Evolutionary conservation across 2,329 filamentous ascomycete species (phyloP).

Genomic region (Nakataea oryzae): DNA sequence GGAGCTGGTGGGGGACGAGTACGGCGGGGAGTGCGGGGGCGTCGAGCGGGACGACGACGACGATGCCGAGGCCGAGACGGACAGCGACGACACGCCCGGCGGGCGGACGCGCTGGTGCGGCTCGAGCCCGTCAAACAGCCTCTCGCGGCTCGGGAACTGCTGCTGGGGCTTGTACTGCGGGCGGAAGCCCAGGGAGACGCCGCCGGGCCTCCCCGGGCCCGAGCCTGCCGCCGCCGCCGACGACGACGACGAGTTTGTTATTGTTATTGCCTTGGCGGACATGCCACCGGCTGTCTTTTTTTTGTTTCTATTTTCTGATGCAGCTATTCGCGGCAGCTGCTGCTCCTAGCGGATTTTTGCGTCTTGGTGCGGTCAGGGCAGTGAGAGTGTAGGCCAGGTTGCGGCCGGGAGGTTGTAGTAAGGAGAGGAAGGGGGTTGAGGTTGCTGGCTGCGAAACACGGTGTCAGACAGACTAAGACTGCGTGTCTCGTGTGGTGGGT

Average conservation of each 20-base stretch:
- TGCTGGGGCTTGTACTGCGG: background rate
- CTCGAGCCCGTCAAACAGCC: background rate
- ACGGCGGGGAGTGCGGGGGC: background rate
- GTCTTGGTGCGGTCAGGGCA: background rate
- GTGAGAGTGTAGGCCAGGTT: no score
- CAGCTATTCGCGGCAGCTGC: background rate
- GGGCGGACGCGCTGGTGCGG: no score
- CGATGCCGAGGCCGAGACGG: background rate
- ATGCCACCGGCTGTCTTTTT: background rate
- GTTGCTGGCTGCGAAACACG: background rate
- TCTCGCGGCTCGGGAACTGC: background rate
- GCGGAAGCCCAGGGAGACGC: background rate
- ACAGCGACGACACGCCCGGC: background rate
- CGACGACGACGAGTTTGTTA: background rate
- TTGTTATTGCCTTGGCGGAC: background rate
- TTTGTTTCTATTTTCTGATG: background rate
- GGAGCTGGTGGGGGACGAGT: background rate
- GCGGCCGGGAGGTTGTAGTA: background rate
- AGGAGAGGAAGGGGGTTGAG: background rate
- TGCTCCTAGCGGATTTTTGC: background rate
- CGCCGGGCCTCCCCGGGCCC: background rate
- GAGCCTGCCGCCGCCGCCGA: background rate
- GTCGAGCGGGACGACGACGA: background rate
- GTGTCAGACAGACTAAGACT: background rate
- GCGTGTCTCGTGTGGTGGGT: no score